A percentile compares a stretch with the other conserved stretches of the same genome.
Evolutionary conservation across 2,329 filamentous ascomycete species (phyloP).

Genomic region (Cyphellophora attinorum): DNA sequence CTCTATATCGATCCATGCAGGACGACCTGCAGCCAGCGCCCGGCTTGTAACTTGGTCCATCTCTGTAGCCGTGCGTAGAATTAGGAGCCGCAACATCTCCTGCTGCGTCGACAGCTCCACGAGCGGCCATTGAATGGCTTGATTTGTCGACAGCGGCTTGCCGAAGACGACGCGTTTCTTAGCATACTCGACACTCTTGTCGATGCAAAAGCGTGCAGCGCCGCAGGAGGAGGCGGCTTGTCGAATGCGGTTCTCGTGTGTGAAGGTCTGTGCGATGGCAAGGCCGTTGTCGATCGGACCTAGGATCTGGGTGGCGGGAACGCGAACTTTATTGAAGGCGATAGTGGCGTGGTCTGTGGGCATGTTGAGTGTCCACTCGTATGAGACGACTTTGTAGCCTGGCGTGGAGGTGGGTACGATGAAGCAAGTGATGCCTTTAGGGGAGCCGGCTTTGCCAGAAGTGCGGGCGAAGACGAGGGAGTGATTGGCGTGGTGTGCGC

Average conservation of each 20-base stretch:
- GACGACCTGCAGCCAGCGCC: slow-evolving; percentile 20
- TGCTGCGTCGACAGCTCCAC: slow-evolving; percentile 53
- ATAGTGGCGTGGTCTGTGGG: slow-evolving; percentile 57
- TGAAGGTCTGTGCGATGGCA: slow-evolving; percentile 54
- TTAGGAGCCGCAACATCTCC: slow-evolving; percentile 52
- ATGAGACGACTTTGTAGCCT: slow-evolving; percentile 46
- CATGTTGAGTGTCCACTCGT: slow-evolving; percentile 60
- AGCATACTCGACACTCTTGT: slow-evolving; percentile 48
- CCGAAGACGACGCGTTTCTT: slow-evolving; percentile 46
- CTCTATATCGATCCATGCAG: slow-evolving; percentile 45
- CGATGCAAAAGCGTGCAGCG: slow-evolving; percentile 51
- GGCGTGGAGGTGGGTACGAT: slow-evolving; percentile 44
- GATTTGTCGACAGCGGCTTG: slow-evolving; percentile 47
- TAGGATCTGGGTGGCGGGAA: slow-evolving; percentile 43
- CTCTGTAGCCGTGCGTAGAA: slow-evolving; percentile 51
- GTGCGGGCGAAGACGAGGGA: slow-evolving; percentile 54
- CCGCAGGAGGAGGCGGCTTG: slow-evolving; percentile 53
- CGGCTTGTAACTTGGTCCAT: slow-evolving; percentile 42
- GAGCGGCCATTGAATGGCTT: slow-evolving; percentile 55
- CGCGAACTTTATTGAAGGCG: slow-evolving; percentile 46
- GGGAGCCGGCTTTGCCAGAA: slow-evolving; percentile 41
- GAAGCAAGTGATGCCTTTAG: slow-evolving; percentile 52
- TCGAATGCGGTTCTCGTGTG: slow-evolving; percentile 57
- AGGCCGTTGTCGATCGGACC: slow-evolving; percentile 46
- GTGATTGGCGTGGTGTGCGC: slow-evolving; percentile 53